Percentiles rank a stretch among this genome's conserved stretches.
Evolutionary conservation across 2,329 filamentous ascomycete genomes (phyloP).

Genomic region (Venturia oleaginea): DNA sequence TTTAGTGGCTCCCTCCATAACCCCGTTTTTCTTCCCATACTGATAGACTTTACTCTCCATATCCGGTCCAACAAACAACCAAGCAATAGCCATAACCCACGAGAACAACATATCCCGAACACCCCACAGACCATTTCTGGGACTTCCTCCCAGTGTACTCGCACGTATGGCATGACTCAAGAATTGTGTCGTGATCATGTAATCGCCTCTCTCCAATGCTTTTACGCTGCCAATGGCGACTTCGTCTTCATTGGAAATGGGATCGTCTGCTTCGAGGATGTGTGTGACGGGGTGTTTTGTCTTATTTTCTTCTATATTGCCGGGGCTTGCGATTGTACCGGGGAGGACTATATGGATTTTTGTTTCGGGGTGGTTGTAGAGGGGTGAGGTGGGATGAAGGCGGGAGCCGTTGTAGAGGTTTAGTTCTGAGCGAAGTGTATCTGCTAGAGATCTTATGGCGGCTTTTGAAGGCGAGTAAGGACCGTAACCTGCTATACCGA

Average conservation of each 20-base stretch:
- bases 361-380: slow-evolving; percentile 51
- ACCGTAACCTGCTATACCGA: slow-evolving; percentile 70
- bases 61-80: slow-evolving; percentile 49
- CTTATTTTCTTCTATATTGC: slow-evolving; percentile 64
- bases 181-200: slow-evolving; percentile 66
- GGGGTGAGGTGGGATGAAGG: slow-evolving; percentile 29
- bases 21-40: slow-evolving; percentile 48
- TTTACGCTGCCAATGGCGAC: slow-evolving; percentile 62
- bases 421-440: slow-evolving; percentile 75
- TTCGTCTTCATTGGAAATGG: slow-evolving; percentile 65
- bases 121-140: slow-evolving; percentile 42
- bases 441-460: slow-evolving; percentile 73
- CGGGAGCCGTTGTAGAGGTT: slow-evolving; percentile 68
- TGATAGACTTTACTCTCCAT: slow-evolving; percentile 47
- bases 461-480: slow-evolving; percentile 80
- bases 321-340: slow-evolving; percentile 70
- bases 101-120: slow-evolving; percentile 47
- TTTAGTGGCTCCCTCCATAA: slow-evolving; percentile 3
- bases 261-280: slow-evolving; percentile 74
- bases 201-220: slow-evolving; percentile 72
- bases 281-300: slow-evolving; percentile 74
- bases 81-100: slow-evolving; percentile 45
- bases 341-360: slow-evolving; percentile 76
- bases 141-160: slow-evolving; percentile 41
- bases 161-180: slow-evolving; percentile 64